These are phyloP conservation scores for Podila epigama DNA, from an alignment of 192 early-diverging fungal genomes.

Conservation along the genomic window DNA sequence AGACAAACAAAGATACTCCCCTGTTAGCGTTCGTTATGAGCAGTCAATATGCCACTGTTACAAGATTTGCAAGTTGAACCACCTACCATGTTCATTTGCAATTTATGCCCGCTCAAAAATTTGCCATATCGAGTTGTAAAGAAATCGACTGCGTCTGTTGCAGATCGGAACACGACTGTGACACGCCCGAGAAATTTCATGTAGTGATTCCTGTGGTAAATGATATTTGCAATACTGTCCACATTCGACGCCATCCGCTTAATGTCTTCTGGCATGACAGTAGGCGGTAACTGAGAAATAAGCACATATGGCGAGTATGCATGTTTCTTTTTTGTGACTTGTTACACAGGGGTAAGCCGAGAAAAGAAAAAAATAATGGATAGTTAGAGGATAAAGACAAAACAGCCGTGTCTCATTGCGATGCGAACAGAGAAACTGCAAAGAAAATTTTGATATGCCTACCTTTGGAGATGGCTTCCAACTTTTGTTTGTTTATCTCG, in stretches of 20 bases:
- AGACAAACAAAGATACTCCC: no score
- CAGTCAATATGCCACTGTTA: no score
- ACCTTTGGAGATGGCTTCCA: slow-evolving; percentile 42
- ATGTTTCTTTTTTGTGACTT: slow-evolving; percentile 27
- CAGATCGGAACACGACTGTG: slow-evolving; percentile 39
- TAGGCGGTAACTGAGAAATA: slow-evolving; percentile 24
- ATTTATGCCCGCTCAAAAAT: slow-evolving; percentile 27
- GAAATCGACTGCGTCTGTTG: slow-evolving; percentile 47
- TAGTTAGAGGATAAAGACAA: neutral
- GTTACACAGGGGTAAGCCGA: neutral
- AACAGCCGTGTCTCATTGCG: no score
- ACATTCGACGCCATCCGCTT: slow-evolving; percentile 27
- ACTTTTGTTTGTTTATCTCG: slow-evolving; percentile 31
- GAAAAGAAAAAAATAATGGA: neutral
- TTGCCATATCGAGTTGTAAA: slow-evolving; percentile 38
- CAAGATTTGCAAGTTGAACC: neutral
- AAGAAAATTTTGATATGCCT: neutral
- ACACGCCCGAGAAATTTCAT: slow-evolving; percentile 35
- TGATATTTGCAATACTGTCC: slow-evolving; percentile 32
- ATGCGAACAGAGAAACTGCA: no score
- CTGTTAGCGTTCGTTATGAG: no score
- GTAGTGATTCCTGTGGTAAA: slow-evolving; percentile 33
- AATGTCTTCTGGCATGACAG: slow-evolving; percentile 46
- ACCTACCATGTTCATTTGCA: slow-evolving; percentile 40
- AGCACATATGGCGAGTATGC: slow-evolving; percentile 36